phyloP scores from a whole-genome alignment of 2,329 filamentous ascomycete species.

The Claviceps lovelessii region DNA sequence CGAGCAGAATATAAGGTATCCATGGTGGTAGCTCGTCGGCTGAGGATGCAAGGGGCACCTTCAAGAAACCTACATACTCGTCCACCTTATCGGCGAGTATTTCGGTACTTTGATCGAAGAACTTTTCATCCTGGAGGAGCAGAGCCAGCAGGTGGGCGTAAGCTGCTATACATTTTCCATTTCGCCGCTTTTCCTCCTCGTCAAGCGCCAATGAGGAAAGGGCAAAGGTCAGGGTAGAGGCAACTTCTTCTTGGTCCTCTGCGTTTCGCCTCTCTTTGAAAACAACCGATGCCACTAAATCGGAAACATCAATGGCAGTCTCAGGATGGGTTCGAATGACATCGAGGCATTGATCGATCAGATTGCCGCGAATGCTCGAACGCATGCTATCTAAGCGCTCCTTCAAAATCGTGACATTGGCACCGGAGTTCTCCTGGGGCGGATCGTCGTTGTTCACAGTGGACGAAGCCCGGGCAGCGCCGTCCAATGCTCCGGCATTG shows the following conservation, averaged over 20 bases:
- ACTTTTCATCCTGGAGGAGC: constrained; percentile 66
- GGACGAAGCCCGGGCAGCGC: constrained; percentile 2
- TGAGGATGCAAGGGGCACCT: constrained; percentile 49
- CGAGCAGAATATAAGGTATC: constrained; percentile 79
- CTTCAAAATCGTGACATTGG: constrained; percentile 28
- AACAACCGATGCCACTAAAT: constrained; percentile 66
- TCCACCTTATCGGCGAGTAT: constrained; percentile 64
- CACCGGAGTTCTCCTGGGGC: constrained; percentile 7
- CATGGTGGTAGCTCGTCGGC: constrained; percentile 75
- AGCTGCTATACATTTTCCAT: constrained; percentile 54
- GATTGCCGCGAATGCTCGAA: constrained; percentile 52
- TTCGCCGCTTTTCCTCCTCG: constrained; percentile 50
- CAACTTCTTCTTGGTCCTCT: constrained; percentile 55
- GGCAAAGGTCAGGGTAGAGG: constrained; percentile 68
- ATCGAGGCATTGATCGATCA: constrained; percentile 84
- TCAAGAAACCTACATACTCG: constrained; percentile 66
- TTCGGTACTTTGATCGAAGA: constrained; percentile 63
- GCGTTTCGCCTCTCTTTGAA: constrained; percentile 37
- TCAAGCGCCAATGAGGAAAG: constrained; percentile 54
- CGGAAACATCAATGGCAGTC: constrained; percentile 79
- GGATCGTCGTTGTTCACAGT: constrained; percentile 7
- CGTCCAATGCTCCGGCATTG: constrained; percentile 2
- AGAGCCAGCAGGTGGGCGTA: constrained; percentile 86
- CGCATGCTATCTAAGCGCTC: constrained; percentile 71
- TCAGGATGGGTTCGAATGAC: constrained; percentile 78